These are phyloP conservation scores for Phytophthora pseudosyringae DNA, from an alignment of 352 stramenopile species.

Conservation along the genomic window DNA sequence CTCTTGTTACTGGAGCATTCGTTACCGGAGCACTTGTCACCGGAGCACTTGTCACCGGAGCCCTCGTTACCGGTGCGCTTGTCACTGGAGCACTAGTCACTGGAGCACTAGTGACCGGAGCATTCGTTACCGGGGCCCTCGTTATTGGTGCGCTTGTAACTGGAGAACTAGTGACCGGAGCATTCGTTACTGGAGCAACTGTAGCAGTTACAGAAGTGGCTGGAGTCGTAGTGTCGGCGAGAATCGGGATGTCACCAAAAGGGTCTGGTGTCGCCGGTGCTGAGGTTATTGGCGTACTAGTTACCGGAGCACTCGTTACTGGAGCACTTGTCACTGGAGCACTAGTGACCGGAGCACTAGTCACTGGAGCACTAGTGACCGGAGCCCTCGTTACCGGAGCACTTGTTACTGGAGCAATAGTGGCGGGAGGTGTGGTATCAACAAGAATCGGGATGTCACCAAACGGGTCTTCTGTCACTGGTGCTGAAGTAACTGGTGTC, in stretches of 20 bases:
- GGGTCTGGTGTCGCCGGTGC: too few relatives aligned
- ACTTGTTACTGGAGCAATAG: slow-evolving; percentile 6
- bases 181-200: too few relatives aligned
- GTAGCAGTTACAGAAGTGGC: too few relatives aligned
- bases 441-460: slow-evolving; percentile 18
- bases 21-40: background rate
- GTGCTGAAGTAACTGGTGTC: background rate
- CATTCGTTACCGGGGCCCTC: background rate
- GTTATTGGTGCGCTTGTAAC: slow-evolving; percentile 2
- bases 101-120: background rate
- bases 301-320: background rate
- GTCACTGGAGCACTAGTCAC: background rate
- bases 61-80: background rate
- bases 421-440: slow-evolving; percentile 10
- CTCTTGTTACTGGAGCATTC: background rate
- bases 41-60: background rate
- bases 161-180: too few relatives aligned
- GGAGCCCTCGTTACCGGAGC: slow-evolving; percentile 6
- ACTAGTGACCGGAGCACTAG: background rate
- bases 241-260: too few relatives aligned
- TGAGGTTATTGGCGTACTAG: too few relatives aligned
- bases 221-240: too few relatives aligned
- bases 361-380: slow-evolving; percentile 1
- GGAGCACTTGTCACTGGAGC: background rate
- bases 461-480: slow-evolving; percentile 24